These are phyloP conservation scores for Gossypium gossypioides DNA, from an alignment of 441 rosid species.

Conservation along the genomic window DNA sequence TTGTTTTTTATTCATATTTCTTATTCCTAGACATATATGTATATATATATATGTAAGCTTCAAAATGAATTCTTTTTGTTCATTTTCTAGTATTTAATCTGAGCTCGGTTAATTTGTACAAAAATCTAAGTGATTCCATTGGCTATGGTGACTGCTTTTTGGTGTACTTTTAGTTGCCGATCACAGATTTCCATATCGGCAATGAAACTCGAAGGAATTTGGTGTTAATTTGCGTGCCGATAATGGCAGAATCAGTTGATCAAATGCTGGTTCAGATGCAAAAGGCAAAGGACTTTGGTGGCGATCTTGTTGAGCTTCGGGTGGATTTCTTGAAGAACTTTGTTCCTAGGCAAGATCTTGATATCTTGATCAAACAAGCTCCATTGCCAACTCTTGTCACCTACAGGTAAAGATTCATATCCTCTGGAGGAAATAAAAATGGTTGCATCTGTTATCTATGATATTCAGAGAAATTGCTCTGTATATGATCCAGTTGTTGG, in stretches of 20 bases:
- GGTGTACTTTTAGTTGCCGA: constrained; percentile 22
- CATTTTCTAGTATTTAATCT: background rate
- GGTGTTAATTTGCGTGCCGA: constrained; percentile 35
- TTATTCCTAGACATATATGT: no score
- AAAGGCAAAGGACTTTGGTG: constrained; percentile 38
- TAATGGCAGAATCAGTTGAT: constrained; percentile 39
- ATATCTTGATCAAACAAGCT: constrained; percentile 27
- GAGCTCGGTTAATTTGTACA: background rate
- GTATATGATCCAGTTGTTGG: background rate
- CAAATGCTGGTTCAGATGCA: constrained; percentile 30
- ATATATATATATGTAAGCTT: background rate
- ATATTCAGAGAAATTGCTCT: background rate
- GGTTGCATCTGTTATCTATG: background rate
- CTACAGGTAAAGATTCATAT: constrained; percentile 28
- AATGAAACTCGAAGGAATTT: constrained; percentile 30
- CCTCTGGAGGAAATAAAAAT: background rate
- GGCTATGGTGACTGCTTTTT: background rate
- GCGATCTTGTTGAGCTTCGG: constrained; percentile 39
- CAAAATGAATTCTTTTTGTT: background rate
- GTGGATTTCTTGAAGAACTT: constrained; percentile 36
- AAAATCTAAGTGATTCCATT: background rate
- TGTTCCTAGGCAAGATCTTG: constrained; percentile 32
- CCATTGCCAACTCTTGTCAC: constrained; percentile 51
- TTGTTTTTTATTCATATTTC: no score
- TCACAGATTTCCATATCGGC: constrained; percentile 25